These are phyloP conservation scores for Melanomma pulvis-pyrius DNA, from an alignment of 495 filamentous ascomycete species.

Conservation along the genomic window DNA sequence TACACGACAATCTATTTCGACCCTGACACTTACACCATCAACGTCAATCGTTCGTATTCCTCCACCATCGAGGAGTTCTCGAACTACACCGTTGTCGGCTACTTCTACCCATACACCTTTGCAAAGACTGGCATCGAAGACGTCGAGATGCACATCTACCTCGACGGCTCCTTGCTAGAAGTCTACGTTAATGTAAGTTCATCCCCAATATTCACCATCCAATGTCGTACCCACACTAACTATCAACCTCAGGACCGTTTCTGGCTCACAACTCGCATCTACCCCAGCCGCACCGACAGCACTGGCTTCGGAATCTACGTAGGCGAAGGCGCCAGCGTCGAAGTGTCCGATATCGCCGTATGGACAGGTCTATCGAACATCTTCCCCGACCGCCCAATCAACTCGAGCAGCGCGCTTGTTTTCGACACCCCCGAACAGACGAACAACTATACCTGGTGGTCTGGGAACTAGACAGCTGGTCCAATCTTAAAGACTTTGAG, in stretches of 20 bases:
- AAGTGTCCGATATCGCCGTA: constrained; percentile 32
- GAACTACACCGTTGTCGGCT: constrained; percentile 41
- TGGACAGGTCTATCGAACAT: constrained; percentile 40
- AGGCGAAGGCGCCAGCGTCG: constrained; percentile 33
- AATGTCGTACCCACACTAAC: constrained; percentile 2
- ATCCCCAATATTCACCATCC: not conserved
- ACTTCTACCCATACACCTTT: constrained; percentile 45
- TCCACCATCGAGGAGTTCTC: constrained; percentile 39
- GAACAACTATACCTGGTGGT: constrained; percentile 47
- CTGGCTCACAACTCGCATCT: constrained; percentile 45
- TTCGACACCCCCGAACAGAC: constrained; percentile 46
- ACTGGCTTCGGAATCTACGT: constrained; percentile 44
- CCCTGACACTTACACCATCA: constrained; percentile 43
- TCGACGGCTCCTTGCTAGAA: constrained; percentile 46
- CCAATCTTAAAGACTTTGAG: too few relatives aligned
- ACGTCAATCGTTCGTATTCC: constrained; percentile 42
- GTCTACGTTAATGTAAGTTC: constrained; percentile 42
- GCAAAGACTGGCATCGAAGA: constrained; percentile 29
- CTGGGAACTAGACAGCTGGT: constrained; percentile 42
- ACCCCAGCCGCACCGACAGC: constrained; percentile 39
- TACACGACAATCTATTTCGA: constrained; percentile 46
- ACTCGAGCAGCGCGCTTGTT: constrained; percentile 43
- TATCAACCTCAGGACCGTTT: constrained; percentile 39
- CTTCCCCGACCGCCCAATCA: constrained; percentile 42
- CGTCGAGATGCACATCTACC: constrained; percentile 43